A percentile compares a stretch with the other conserved stretches of the same genome.
Evolutionary conservation across 2,329 filamentous ascomycete genomes (phyloP).

Genomic region (Trichoderma koningii): DNA sequence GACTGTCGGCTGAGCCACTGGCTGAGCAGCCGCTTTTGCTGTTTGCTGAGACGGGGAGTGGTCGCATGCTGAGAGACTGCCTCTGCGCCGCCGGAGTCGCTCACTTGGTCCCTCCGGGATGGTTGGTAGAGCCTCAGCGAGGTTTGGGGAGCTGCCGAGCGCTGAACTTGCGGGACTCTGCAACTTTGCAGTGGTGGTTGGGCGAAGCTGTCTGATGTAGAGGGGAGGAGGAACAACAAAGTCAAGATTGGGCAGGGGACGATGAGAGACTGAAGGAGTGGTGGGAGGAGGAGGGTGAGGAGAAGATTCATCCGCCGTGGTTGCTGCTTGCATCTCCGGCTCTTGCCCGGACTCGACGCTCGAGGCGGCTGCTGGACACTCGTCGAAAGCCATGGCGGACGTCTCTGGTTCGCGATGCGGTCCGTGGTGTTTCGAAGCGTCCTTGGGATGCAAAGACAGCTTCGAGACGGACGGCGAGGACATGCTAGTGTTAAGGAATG

Average conservation of each 20-base stretch:
- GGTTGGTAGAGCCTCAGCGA: slow-evolving; percentile 48
- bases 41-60: neutral
- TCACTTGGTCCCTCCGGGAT: slow-evolving; percentile 54
- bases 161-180: slow-evolving; percentile 40
- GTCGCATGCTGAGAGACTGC: slow-evolving; percentile 13
- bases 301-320: slow-evolving; percentile 19
- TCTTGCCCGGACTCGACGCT: slow-evolving; percentile 10
- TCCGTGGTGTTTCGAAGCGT: slow-evolving; percentile 9
- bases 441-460: slow-evolving; percentile 20
- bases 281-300: neutral
- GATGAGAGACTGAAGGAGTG: slow-evolving; percentile 18
- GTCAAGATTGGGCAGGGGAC: slow-evolving; percentile 18
- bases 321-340: slow-evolving; percentile 22
- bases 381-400: slow-evolving; percentile 24
- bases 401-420: neutral
- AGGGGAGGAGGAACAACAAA: slow-evolving; percentile 4
- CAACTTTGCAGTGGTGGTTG: slow-evolving; percentile 50
- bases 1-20: neutral
- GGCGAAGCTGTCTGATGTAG: slow-evolving; percentile 8
- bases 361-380: slow-evolving; percentile 26
- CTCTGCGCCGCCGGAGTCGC: slow-evolving; percentile 39
- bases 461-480: slow-evolving; percentile 8
- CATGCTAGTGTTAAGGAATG: slow-evolving; percentile 20
- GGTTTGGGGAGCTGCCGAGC: slow-evolving; percentile 36
- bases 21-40: neutral